These are phyloP conservation scores for Skeletonema marinoi DNA, from an alignment of 108 stramenopile species.

Conservation along the genomic window DNA sequence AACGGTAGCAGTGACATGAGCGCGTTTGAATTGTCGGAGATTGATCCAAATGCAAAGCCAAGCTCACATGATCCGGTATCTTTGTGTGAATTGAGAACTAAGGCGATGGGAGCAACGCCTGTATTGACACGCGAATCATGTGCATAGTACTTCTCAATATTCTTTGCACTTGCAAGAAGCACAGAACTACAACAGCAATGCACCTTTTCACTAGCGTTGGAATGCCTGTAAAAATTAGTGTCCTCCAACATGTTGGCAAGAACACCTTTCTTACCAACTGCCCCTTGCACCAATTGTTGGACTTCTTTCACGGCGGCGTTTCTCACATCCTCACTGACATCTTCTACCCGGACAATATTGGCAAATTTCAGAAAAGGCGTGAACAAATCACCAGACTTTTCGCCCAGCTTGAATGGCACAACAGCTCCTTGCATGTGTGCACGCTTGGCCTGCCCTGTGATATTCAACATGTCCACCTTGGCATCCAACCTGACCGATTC, in stretches of 20 bases:
- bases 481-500: neutral
- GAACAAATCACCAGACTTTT: neutral
- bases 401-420: slow-evolving; percentile 20
- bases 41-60: slow-evolving; percentile 31
- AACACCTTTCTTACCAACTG: slow-evolving; percentile 1
- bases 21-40: slow-evolving; percentile 10
- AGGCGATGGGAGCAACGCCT: slow-evolving; percentile 4
- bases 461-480: neutral
- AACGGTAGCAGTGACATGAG: slow-evolving; percentile 18
- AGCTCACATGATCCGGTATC: neutral
- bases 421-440: slow-evolving; percentile 6
- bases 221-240: too few species aligned
- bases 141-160: neutral
- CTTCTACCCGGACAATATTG: neutral
- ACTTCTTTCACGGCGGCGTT: slow-evolving; percentile 18
- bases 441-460: neutral
- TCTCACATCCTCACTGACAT: neutral
- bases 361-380: neutral
- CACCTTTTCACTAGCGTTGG: slow-evolving; percentile 3
- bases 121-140: neutral
- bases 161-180: slow-evolving; percentile 3
- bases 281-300: neutral
- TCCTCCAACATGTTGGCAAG: too few species aligned
- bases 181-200: slow-evolving; percentile 28
- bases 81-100: slow-evolving; percentile 1